Base-by-base conservation (phyloP, 2,329 filamentous ascomycete species). In the Lachnellula subtilissima region DNA sequence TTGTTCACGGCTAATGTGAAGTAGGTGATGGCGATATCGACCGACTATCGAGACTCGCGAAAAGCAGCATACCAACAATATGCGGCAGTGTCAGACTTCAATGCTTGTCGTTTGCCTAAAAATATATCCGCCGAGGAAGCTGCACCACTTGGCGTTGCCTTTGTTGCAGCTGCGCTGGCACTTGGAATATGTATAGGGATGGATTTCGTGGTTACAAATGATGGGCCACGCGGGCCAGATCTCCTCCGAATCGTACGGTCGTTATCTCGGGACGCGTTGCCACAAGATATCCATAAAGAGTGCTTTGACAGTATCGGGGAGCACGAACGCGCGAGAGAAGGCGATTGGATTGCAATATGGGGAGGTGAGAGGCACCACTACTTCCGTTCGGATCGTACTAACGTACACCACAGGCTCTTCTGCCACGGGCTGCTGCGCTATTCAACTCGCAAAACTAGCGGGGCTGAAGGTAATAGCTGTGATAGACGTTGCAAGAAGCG, bases 291-390 rank as follows among this genome's bases (percentile, higher is more conserved):
- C 6, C 71, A 77, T 2, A 67, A 76, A 4, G 87, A 91, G 67
- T 86, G 84, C 54, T 76, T 88, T n/a, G 68, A 76, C 0, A 77
- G 78, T 0, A 81, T 87, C 5, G 61, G 67, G 0, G 65, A 73
- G 1, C 64, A 69, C 0, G 84, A 88, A 59, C 74, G 84, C 8
- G 79, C 84, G 1, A 74, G 74, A 43, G 63, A 71, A 0, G 86
- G 85, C 0, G 87, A 91, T 57, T 91, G 86, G 81, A 72, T 91
- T 40, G 83, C 82, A 1, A 82, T 91, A 48, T 91, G 88, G 87
- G 88, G 88, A 55, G 88, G 83, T 76, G 62, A 66, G 74, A 62
- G 37, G 8, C 14, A 40, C 14, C n/a, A 42, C n/a, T 12, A 17
- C 5, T 17, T 19, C 19, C 23, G 11, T n/a, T 23, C 25, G 52